Conservation (phyloP, 2,329 filamentous ascomycete species). For the Pezicula radicicola region DNA sequence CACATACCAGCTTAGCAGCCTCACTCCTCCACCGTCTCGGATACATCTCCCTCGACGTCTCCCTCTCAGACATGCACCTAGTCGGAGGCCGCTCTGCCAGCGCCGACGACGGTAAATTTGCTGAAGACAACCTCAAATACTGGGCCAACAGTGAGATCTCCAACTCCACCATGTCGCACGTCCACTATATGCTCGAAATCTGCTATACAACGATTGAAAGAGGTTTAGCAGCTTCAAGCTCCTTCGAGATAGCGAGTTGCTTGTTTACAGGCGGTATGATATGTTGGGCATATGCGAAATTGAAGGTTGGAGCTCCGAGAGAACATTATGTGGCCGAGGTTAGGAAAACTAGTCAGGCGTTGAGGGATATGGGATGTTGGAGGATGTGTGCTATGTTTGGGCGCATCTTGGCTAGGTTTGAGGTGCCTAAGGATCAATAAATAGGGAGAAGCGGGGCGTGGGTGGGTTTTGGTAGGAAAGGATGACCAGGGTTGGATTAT, state of each 20-base stretch:
- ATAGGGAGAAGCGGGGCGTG: too few species aligned
- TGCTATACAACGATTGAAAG: constrained; percentile 14
- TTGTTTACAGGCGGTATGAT: constrained; percentile 25
- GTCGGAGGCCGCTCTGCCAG: constrained; percentile 22
- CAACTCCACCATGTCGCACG: constrained; percentile 21
- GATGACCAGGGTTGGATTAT: too few species aligned
- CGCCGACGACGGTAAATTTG: constrained; percentile 20
- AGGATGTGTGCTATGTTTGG: constrained; percentile 25
- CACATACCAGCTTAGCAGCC: constrained; percentile 9
- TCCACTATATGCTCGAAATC: constrained; percentile 18
- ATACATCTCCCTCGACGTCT: constrained; percentile 22
- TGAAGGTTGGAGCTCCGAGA: constrained; percentile 9
- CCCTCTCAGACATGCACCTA: constrained; percentile 24
- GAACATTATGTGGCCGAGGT: constrained; percentile 16
- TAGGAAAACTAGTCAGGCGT: constrained; percentile 16
- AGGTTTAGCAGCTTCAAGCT: constrained; percentile 12
- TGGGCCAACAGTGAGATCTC: constrained; percentile 25
- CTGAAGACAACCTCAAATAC: constrained; percentile 23
- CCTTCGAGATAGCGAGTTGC: constrained; percentile 21
- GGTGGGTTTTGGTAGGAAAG: too few species aligned
- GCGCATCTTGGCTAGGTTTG: constrained; percentile 23
- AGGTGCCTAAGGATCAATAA: constrained; percentile 4
- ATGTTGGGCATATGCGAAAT: constrained; percentile 25
- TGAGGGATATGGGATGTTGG: constrained; percentile 24
- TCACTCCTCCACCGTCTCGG: constrained; percentile 20